A percentile compares a stretch with the other conserved stretches of the same genome.
Evolutionary conservation across 805 yeast genomes (phyloP).

Genomic region (Candida saitoana): DNA sequence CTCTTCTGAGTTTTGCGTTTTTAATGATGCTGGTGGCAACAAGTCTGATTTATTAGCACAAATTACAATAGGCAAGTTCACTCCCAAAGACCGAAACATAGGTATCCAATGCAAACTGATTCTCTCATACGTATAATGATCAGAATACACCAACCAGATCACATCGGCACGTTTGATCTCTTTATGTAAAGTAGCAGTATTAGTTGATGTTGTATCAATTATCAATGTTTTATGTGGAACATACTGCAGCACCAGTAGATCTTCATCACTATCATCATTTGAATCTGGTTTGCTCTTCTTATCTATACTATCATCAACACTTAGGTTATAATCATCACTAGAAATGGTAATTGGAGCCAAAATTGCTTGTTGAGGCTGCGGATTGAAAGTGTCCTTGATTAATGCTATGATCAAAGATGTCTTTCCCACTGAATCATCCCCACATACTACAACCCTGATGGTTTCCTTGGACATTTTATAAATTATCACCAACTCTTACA

Average conservation of each 20-base stretch:
- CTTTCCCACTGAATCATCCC: conserved; percentile 90
- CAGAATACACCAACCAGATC: conserved; percentile 90
- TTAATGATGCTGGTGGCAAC: conserved; percentile 36
- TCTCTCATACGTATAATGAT: conserved; percentile 91
- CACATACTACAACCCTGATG: conserved; percentile 84
- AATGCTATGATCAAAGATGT: conserved; percentile 74
- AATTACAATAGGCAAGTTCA: conserved; percentile 86
- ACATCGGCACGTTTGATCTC: conserved; percentile 86
- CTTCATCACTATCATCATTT: conserved; percentile 8
- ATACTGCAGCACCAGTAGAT: conserved; percentile 21
- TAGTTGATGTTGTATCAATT: conserved; percentile 76
- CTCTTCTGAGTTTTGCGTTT: conserved; percentile 58
- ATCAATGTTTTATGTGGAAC: conserved; percentile 56
- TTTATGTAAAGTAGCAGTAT: conserved; percentile 53
- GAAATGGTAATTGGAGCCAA: conserved; percentile 86
- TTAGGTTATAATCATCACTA: conserved; percentile 39
- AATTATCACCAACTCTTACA: background rate
- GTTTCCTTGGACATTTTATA: conserved; percentile 35
- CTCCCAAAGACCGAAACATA: conserved; percentile 85
- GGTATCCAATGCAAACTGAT: conserved; percentile 94
- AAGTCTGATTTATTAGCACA: conserved; percentile 78
- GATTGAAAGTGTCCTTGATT: conserved; percentile 67
- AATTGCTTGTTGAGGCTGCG: conserved; percentile 53
- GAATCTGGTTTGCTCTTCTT: conserved; percentile 6
- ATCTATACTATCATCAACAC: conserved; percentile 1